Base-by-base conservation (phyloP, 2,329 filamentous ascomycete species). In the Fusarium robinianum region DNA sequence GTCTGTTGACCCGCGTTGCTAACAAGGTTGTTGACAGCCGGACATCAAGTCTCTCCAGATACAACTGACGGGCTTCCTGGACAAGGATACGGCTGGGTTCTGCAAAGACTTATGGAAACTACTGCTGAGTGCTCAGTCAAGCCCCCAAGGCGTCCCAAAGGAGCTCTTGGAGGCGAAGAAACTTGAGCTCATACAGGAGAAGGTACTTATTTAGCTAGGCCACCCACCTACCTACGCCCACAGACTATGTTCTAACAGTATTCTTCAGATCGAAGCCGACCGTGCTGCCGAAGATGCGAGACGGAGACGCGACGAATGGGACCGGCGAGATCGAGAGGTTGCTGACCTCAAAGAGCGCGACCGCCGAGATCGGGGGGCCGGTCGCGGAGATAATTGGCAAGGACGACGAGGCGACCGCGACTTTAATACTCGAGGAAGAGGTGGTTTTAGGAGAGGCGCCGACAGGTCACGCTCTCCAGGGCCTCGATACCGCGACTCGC, bases 151-250 rank as follows among this genome's bases (percentile, higher is more conserved):
- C 41, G 90, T 99, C 9, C 92, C 94, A 0, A 92, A 95, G 68
- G 91, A 96, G 69, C 77, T 99, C 27, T 73, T 99, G 3, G 94
- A 99, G 67, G 91, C 92, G 1, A 99, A 99, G 76, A 99, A 97
- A 71, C 73, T 88, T 30, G 94, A 99, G 69, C 75, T 99, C 33
- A 89, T 94, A 51, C 90, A 96, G 69, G 90, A 96, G 70, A 95
- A 95, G 85, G 92, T 95, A 67, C 22, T 65, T 26, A 17, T 14
- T 3, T 14, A 18, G 6, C 15, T 16, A 27, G 10, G 9, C 9
- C 16, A 14, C 4, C 9, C 7, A 24, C 19, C n/a, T 5, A 7
- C 11, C 14, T 4, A 18, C 21, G 14, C 19, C n/a, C 41, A 8
- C 23, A 25, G 21, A 19, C 18, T 12, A 5, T 21, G 22, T 42